Evolutionary conservation across 352 stramenopile species (phyloP).

Genomic region (Pythium aristosporum): DNA sequence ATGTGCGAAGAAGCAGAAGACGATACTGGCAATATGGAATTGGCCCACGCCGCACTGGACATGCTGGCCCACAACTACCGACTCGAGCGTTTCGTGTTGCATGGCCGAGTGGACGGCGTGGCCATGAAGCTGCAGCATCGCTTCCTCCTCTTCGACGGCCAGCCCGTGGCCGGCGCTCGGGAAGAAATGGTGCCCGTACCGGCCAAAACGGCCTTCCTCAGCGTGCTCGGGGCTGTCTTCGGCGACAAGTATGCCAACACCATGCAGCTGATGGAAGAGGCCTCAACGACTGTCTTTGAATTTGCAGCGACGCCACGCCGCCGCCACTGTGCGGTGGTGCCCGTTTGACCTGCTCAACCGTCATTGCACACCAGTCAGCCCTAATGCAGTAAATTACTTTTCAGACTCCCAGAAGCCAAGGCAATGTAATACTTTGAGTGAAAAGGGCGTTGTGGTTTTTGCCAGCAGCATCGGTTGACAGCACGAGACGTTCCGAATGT

Average conservation of each 20-base stretch:
- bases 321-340: conserved; percentile 8
- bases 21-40: not conserved
- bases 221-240: not conserved
- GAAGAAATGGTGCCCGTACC: not conserved
- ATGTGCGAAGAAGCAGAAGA: conserved; percentile 12
- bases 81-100: conserved; percentile 16
- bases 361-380: not conserved
- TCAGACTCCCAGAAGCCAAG: not conserved
- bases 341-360: not conserved
- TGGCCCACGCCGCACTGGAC: conserved; percentile 1
- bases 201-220: conserved; percentile 1
- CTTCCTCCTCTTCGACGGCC: not conserved
- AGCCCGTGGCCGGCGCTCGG: not conserved
- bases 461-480: not conserved
- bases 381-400: not conserved
- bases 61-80: conserved; percentile 11
- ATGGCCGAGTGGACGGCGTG: not conserved
- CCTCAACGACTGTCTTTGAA: not conserved
- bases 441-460: not conserved
- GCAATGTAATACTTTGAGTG: not conserved
- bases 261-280: not conserved
- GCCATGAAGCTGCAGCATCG: conserved; percentile 2
- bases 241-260: not conserved
- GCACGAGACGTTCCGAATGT: not conserved
- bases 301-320: not conserved